Percentiles rank a stretch among this genome's conserved stretches.
Evolutionary conservation across 2,329 filamentous ascomycete species (phyloP).

Genomic region (Bipolaris sorokiniana): DNA sequence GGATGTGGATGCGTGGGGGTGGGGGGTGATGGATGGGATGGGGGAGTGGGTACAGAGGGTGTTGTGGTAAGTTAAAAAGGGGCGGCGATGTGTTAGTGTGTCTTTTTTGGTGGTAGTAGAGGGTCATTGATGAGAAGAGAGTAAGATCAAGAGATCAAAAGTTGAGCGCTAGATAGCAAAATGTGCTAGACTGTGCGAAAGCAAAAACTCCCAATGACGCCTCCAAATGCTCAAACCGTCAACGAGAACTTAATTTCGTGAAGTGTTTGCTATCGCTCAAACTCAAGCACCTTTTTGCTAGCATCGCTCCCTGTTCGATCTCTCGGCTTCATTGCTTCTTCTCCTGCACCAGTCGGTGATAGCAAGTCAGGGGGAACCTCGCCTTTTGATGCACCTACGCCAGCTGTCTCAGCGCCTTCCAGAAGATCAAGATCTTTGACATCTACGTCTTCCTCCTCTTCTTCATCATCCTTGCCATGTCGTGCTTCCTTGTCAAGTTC

Average conservation of each 20-base stretch:
- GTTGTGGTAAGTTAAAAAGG: neutral
- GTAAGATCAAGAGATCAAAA: neutral
- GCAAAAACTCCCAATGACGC: constrained; percentile 7
- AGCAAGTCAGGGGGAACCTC: constrained; percentile 24
- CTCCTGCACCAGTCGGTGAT: constrained; percentile 27
- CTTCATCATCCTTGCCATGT: constrained; percentile 62
- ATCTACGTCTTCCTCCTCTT: constrained; percentile 67
- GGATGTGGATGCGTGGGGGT: neutral
- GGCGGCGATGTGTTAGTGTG: too few relatives aligned
- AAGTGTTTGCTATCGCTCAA: constrained; percentile 40
- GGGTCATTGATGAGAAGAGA: neutral
- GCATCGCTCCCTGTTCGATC: constrained; percentile 44
- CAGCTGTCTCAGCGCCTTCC: constrained; percentile 57
- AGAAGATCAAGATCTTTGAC: constrained; percentile 55
- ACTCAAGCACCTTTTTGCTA: constrained; percentile 47
- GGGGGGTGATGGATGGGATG: neutral
- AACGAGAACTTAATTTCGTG: neutral
- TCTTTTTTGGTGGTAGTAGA: too few relatives aligned
- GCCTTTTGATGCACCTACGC: constrained; percentile 43
- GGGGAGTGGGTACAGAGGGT: neutral
- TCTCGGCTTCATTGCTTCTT: constrained; percentile 35
- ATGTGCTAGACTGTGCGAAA: too few relatives aligned
- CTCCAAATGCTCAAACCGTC: neutral
- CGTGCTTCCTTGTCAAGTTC: constrained; percentile 80
- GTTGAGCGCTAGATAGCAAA: neutral